Conservation (phyloP, 441 rosid genomes). For the Adansonia grandidieri region DNA sequence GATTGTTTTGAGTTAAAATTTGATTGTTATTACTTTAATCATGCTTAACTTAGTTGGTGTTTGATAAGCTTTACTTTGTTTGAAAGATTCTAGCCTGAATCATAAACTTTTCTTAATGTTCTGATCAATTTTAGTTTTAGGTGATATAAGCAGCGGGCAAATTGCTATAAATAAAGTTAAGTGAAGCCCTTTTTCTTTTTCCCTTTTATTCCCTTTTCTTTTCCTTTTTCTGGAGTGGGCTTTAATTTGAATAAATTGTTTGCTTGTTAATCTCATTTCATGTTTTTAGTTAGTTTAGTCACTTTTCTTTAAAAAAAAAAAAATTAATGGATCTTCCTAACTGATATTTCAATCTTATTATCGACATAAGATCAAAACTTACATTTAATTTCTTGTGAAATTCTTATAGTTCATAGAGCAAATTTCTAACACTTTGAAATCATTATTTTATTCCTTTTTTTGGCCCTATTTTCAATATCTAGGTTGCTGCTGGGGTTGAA, state of each 20-base stretch:
- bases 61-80: neutral
- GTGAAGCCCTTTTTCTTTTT: conserved; percentile 6
- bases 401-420: neutral
- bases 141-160: neutral
- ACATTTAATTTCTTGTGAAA: neutral
- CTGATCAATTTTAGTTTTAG: neutral
- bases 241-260: neutral
- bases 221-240: neutral
- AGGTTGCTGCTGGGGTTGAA: conserved; percentile 18
- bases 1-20: neutral
- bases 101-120: neutral
- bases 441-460: neutral
- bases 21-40: neutral
- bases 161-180: conserved; percentile 8
- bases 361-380: neutral
- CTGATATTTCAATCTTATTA: neutral
- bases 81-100: conserved; percentile 7
- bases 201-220: no score
- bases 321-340: neutral
- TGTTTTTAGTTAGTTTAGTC: neutral
- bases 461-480: neutral
- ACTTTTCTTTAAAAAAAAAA: neutral
- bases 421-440: conserved; percentile 1
- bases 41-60: neutral
- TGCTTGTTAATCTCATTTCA: neutral